A percentile compares a stretch with the other conserved stretches of the same genome.
phyloP scores from a whole-genome alignment of 2,329 filamentous ascomycete species.

The Stagonosporopsis rhizophila region DNA sequence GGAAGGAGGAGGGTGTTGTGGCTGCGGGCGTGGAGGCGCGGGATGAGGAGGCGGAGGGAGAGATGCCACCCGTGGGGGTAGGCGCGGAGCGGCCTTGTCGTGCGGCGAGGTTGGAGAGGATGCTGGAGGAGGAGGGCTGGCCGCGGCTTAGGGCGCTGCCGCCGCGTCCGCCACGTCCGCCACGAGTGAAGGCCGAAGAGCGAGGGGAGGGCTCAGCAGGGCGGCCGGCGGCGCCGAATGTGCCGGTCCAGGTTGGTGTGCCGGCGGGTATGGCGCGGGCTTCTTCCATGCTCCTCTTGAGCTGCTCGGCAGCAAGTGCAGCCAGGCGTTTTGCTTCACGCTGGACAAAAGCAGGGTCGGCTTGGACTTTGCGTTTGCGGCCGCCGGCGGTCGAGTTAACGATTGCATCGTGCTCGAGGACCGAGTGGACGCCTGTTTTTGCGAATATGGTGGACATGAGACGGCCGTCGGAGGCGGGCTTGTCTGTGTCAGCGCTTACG shows the following conservation, averaged over 20 bases:
- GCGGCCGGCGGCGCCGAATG: conserved; percentile 77
- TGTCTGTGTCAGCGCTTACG: conserved; percentile 25
- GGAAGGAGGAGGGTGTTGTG: conserved; percentile 32
- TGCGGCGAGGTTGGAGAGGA: conserved; percentile 53
- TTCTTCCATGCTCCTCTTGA: conserved; percentile 75
- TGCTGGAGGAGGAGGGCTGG: conserved; percentile 51
- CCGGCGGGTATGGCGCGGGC: conserved; percentile 78
- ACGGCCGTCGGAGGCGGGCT: conserved; percentile 59
- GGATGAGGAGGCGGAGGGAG: conserved; percentile 26
- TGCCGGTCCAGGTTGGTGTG: conserved; percentile 92
- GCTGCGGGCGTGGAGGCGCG: conserved; percentile 40
- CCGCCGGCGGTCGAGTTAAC: conserved; percentile 59
- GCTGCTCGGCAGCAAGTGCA: conserved; percentile 75
- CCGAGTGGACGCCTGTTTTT: conserved; percentile 84
- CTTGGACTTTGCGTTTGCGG: conserved; percentile 68
- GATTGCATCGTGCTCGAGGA: conserved; percentile 91
- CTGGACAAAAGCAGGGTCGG: conserved; percentile 79
- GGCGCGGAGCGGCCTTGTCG: conserved; percentile 46
- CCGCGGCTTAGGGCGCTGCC: conserved; percentile 44
- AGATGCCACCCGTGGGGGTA: conserved; percentile 11
- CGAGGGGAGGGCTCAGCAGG: conserved; percentile 47
- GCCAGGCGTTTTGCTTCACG: conserved; percentile 83
- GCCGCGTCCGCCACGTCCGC: conserved; percentile 47
- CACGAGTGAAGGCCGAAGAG: conserved; percentile 46
- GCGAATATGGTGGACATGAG: conserved; percentile 91